Conservation (phyloP, 2,329 filamentous ascomycete genomes). For the Botrytis galanthina region DNA sequence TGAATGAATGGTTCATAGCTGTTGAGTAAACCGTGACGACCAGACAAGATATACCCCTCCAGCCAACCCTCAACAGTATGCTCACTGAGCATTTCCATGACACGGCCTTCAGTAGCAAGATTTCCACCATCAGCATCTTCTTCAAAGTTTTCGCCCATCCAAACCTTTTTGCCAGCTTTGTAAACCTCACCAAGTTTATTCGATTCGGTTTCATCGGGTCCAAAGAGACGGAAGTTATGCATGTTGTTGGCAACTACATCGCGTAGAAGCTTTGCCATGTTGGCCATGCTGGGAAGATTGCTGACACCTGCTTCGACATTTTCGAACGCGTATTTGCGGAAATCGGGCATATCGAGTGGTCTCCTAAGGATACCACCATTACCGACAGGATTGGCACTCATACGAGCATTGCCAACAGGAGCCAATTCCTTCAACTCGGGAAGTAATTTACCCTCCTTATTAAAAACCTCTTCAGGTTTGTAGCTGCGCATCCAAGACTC, state of each 20-base stretch:
- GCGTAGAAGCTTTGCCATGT: conserved; percentile 64
- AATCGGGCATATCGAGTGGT: conserved; percentile 68
- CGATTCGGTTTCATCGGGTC: conserved; percentile 77
- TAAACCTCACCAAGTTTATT: conserved; percentile 75
- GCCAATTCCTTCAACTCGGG: conserved; percentile 62
- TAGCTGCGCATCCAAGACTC: conserved; percentile 78
- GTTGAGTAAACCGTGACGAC: conserved; percentile 70
- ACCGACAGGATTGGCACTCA: conserved; percentile 74
- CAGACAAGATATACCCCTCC: conserved; percentile 73
- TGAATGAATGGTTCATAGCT: conserved; percentile 82
- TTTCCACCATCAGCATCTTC: conserved; percentile 75
- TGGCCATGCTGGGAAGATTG: conserved; percentile 63
- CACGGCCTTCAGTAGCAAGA: conserved; percentile 63
- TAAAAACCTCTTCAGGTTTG: conserved; percentile 69
- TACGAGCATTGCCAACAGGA: conserved; percentile 63
- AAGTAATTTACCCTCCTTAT: conserved; percentile 60
- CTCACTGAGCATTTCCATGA: conserved; percentile 84
- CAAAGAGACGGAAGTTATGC: conserved; percentile 71
- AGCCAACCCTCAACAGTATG: conserved; percentile 79
- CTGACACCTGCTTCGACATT: conserved; percentile 60
- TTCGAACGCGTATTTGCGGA: conserved; percentile 63
- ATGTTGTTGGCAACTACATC: conserved; percentile 65
- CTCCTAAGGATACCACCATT: conserved; percentile 69
- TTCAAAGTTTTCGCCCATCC: conserved; percentile 75
- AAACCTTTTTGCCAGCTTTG: conserved; percentile 73